Evolutionary conservation across 1,139 yeast species (phyloP).

Genomic region (Protomyces gravidus): DNA sequence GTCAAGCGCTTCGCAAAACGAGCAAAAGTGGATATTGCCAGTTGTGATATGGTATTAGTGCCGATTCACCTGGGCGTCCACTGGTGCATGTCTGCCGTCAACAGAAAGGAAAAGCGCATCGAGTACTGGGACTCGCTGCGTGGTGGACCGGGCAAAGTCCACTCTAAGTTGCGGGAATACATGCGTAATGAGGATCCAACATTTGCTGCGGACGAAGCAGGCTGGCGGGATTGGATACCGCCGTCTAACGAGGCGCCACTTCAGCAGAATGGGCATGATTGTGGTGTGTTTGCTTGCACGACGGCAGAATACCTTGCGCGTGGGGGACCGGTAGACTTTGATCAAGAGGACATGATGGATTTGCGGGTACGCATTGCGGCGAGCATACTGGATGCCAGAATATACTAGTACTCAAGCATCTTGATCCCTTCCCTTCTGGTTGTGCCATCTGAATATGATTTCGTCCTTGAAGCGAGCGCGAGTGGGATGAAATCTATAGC

Average conservation of each 20-base stretch:
- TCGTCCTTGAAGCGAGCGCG: too few relatives aligned
- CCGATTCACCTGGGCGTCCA: slow-evolving; percentile 85
- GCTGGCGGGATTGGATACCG: slow-evolving; percentile 34
- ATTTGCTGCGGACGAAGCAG: slow-evolving; percentile 36
- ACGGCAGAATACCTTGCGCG: slow-evolving; percentile 62
- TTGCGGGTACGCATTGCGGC: slow-evolving; percentile 70
- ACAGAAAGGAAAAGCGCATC: slow-evolving; percentile 56
- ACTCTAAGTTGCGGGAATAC: slow-evolving; percentile 55
- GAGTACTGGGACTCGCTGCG: slow-evolving; percentile 74
- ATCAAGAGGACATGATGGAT: slow-evolving; percentile 64
- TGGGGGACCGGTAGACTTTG: slow-evolving; percentile 49
- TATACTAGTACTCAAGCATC: slow-evolving; percentile 1
- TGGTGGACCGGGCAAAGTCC: slow-evolving; percentile 54
- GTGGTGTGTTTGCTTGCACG: slow-evolving; percentile 90
- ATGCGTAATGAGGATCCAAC: slow-evolving; percentile 50
- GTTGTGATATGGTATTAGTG: slow-evolving; percentile 61
- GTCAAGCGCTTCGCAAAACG: slow-evolving; percentile 89
- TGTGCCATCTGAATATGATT: too few relatives aligned
- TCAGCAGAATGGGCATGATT: slow-evolving; percentile 85
- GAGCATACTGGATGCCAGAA: slow-evolving; percentile 40
- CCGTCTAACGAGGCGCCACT: slow-evolving; percentile 57
- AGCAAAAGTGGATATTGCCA: slow-evolving; percentile 63
- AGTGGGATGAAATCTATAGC: too few relatives aligned
- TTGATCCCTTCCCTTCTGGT: too few relatives aligned
- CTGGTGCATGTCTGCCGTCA: slow-evolving; percentile 86